Conservation (phyloP, 1,284 basidiomycete genomes). For the Ustilago curta region DNA sequence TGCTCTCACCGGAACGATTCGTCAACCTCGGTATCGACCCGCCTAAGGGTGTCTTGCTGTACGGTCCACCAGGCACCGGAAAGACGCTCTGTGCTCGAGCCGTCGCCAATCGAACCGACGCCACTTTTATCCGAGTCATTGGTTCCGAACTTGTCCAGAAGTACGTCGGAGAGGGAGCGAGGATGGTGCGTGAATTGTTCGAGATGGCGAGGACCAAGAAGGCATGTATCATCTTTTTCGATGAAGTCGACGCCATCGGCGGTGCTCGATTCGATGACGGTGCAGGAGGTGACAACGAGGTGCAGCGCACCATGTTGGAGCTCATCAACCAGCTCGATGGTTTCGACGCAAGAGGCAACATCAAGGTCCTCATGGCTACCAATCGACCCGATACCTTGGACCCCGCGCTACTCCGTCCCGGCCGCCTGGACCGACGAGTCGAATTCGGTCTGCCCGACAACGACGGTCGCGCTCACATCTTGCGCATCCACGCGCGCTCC, state of each 20-base stretch:
- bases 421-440: slow-evolving; percentile 92
- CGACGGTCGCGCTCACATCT: slow-evolving; percentile 95
- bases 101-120: slow-evolving; percentile 98
- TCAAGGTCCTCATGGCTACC: slow-evolving; percentile 99
- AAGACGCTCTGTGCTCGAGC: slow-evolving; percentile 98
- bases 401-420: slow-evolving; percentile 93
- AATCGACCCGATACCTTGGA: slow-evolving; percentile 98
- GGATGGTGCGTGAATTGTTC: slow-evolving; percentile 98
- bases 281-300: slow-evolving; percentile 98
- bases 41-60: slow-evolving; percentile 96
- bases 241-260: slow-evolving; percentile 97
- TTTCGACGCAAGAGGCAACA: slow-evolving; percentile 97
- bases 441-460: slow-evolving; percentile 96
- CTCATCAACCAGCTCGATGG: slow-evolving; percentile 98
- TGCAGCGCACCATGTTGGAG: slow-evolving; percentile 99
- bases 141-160: slow-evolving; percentile 99
- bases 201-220: slow-evolving; percentile 99
- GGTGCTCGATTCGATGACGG: slow-evolving; percentile 99
- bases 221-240: slow-evolving; percentile 99
- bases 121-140: slow-evolving; percentile 98
- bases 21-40: slow-evolving; percentile 99
- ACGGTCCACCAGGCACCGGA: slow-evolving; percentile 94
- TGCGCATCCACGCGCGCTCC: slow-evolving; percentile 92
- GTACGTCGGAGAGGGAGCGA: slow-evolving; percentile 98
- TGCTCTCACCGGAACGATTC: slow-evolving; percentile 90